Base-by-base conservation (phyloP, 202 grass and related monocot species). In the Schoenoplectus tabernaemontani region DNA sequence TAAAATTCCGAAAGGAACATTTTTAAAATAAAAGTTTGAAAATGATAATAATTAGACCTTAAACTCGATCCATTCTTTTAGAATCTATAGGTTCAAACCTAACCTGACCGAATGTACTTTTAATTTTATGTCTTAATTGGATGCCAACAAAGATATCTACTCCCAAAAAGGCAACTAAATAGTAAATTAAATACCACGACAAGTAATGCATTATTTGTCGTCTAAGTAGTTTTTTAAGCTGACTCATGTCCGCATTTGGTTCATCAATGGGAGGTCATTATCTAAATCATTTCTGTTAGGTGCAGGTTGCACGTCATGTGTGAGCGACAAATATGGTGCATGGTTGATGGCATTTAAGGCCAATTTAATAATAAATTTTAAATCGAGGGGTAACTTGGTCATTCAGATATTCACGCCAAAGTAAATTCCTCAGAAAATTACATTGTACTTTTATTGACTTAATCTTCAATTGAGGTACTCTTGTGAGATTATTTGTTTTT, bases 241-340 rank as follows among this genome's bases (percentile, higher is more conserved):
- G 66, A 70, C 10, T 70, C 66, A 46, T 70, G 66, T 26, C 38
- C 41, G 20, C 66, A 70, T 47, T 70, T 47, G 39, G 39, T 24
- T 70, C 41, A 11, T 47, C 10, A 44, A 24, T 70, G 20, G 22
- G 20, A 46, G n/a, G 66, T 70, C 66, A 16, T 70, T 70, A 46
- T 46, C 66, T 9, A 70, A 70, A 24, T 70, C 4, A 46, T 70
- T 70, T 47, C 10, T 69, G 65, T 69, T 69, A 69, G 65, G 65
- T 70, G 47, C 41, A 47, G 4, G 47, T 46, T 15, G 20, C 63
- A 28, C 41, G 19, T 70, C 66, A 70, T 70, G 20, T 37, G 10
- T 17, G 15, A 44, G 42, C 5, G 8, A 9, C 42, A 44, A 44
- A 44, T 44, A 54, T 17, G 51, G 16, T 4, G 6, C 51, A 54